Evolutionary conservation across 306 rosid species (phyloP).

Genomic region (Cucurbita maxima): DNA sequence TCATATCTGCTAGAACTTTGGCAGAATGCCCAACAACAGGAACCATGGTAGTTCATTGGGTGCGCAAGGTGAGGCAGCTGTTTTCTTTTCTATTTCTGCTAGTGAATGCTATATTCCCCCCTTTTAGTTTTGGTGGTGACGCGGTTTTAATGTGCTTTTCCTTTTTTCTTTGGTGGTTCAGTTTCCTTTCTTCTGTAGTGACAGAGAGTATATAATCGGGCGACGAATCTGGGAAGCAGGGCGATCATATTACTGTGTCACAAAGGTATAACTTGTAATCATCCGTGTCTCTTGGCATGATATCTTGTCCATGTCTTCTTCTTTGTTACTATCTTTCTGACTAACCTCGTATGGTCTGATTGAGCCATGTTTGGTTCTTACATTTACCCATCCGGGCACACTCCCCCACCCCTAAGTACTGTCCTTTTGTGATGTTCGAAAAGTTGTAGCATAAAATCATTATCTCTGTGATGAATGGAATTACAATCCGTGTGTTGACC

Average conservation of each 20-base stretch:
- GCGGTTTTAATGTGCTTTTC: neutral
- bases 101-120: neutral
- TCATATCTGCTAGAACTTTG: constrained; percentile 23
- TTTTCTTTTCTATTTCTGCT: neutral
- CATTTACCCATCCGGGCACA: neutral
- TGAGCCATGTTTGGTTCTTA: neutral
- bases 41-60: constrained; percentile 42
- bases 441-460: neutral
- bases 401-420: neutral
- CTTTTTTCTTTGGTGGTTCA: constrained; percentile 13
- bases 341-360: neutral
- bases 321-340: neutral
- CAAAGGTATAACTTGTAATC: constrained; percentile 21
- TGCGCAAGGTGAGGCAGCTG: constrained; percentile 28
- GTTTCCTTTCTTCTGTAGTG: constrained; percentile 55
- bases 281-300: neutral
- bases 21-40: constrained; percentile 41
- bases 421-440: neutral
- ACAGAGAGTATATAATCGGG: constrained; percentile 42
- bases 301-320: neutral
- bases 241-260: constrained; percentile 35
- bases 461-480: neutral
- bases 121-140: neutral
- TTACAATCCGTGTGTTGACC: neutral
- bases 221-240: constrained; percentile 53